Evolutionary conservation across 805 yeast genomes (phyloP), one percentile per base, ranked within the genome.

Genomic region (Nakazawaea wickerhamii): DNA sequence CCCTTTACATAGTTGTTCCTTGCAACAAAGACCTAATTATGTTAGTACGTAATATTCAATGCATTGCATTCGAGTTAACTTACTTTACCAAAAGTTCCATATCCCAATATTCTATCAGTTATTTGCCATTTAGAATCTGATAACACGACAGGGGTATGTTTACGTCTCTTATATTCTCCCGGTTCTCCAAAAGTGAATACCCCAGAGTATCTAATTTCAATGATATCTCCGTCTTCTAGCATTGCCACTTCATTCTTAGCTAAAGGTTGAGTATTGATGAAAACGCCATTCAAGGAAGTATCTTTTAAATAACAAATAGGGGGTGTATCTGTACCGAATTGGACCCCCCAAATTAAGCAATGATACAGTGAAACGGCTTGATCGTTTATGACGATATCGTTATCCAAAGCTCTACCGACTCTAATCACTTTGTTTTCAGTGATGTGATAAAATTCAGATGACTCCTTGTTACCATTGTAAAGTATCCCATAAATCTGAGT

Each of bases 81-180:
- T 50, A 77, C 82, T 41, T 67, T 66, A 1, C 85, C 84, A 64
- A 76, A 79, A 0, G 82, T 71, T 2, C 84, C 84, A 40, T 61
- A 59, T 0, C 84, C 84, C 22, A 78, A 53, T 4, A 71, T 50
- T 22, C 61, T 61, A 3, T 70, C 53, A 2, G 65, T 50, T 4
- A 76, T 58, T 3, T 40, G 43, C 84, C 84, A 78, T 10, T 55
- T 48, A 2, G 54, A 51, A 10, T 65, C 53, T 7, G 17, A 43
- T 43, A 25, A 47, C 44, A 11, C 61, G 51, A 3, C 48, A 48
- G 41, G 57, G 48, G 10, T 50, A 47, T 14, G 7, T 25, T 3
- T 4, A 5, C 27, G 7, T 30, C 19, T n/a, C 10, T 51, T 44
- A 10, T 60, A 41, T 17, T 55, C 30, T 15, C 45, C 33, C 4